A percentile compares a stretch with the other conserved stretches of the same genome.
Conservation (phyloP, 1,284 basidiomycete species). For the Paramarasmius palmivorus region DNA sequence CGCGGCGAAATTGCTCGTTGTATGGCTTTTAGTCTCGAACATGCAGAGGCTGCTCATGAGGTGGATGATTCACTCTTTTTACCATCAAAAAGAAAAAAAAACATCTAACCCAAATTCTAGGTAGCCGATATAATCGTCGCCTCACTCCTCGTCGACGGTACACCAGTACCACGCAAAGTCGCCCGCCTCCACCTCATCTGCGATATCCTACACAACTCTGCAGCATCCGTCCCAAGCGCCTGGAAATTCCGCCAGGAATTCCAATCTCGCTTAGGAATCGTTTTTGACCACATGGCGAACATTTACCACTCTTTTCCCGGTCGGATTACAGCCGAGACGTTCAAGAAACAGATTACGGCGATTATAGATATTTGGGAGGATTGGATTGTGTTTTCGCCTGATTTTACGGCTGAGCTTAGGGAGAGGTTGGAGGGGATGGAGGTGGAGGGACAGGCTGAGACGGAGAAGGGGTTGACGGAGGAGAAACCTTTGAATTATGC, state of each 20-base stretch:
- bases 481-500: conserved; percentile 38
- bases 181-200: conserved; percentile 94
- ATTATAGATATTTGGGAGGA: conserved; percentile 95
- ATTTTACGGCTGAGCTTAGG: conserved; percentile 75
- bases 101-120: conserved; percentile 42
- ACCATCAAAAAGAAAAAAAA: too few species aligned
- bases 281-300: conserved; percentile 92
- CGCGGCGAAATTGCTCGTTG: conserved; percentile 90
- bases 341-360: conserved; percentile 85
- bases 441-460: conserved; percentile 27
- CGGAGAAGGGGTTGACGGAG: conserved; percentile 29
- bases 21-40: conserved; percentile 95
- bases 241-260: conserved; percentile 96
- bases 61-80: conserved; percentile 36
- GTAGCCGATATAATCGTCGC: conserved; percentile 85
- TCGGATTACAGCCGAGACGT: conserved; percentile 89
- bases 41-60: conserved; percentile 91
- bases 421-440: conserved; percentile 68
- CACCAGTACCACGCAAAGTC: conserved; percentile 94
- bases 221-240: conserved; percentile 82
- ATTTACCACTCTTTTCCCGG: conserved; percentile 93
- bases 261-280: conserved; percentile 81
- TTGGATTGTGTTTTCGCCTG: conserved; percentile 90
- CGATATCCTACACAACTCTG: conserved; percentile 97
- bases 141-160: conserved; percentile 82